A percentile compares a stretch with the other conserved stretches of the same genome.
phyloP scores from a whole-genome alignment of 495 filamentous ascomycete species.

The Daldinia decipiens region DNA sequence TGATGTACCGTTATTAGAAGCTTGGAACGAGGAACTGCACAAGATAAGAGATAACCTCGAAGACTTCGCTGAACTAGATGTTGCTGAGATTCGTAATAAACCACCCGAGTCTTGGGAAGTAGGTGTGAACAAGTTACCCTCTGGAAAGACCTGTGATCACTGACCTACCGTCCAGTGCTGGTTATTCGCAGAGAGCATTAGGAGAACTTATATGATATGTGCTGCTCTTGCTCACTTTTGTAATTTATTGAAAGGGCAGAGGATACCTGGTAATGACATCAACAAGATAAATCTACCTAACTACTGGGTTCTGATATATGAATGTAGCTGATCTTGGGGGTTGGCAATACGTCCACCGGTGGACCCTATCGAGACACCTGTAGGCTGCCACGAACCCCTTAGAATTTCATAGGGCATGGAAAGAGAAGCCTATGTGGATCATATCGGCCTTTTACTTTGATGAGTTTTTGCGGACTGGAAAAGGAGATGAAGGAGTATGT shows the following conservation, averaged over 20 bases:
- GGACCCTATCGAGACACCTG: constrained; percentile 42
- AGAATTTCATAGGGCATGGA: constrained; percentile 46
- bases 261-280: constrained; percentile 14
- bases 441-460: constrained; percentile 38
- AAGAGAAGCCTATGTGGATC: constrained; percentile 42
- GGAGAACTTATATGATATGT: constrained; percentile 40
- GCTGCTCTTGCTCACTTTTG: neutral
- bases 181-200: constrained; percentile 44
- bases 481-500: constrained; percentile 56
- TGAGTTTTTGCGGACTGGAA: constrained; percentile 36
- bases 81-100: constrained; percentile 18
- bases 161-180: constrained; percentile 32
- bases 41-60: constrained; percentile 49
- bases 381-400: constrained; percentile 40
- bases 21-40: constrained; percentile 49
- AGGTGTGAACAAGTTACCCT: constrained; percentile 2
- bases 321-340: constrained; percentile 22
- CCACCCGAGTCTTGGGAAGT: constrained; percentile 47
- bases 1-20: constrained; percentile 46
- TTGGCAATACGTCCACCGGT: constrained; percentile 37
- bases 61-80: constrained; percentile 28
- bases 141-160: neutral
- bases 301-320: neutral
- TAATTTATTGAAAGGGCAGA: constrained; percentile 31
- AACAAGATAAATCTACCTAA: neutral